These are phyloP conservation scores for Fusarium sp. DNA, from an alignment of 2,329 filamentous ascomycete genomes.

Conservation along the genomic window DNA sequence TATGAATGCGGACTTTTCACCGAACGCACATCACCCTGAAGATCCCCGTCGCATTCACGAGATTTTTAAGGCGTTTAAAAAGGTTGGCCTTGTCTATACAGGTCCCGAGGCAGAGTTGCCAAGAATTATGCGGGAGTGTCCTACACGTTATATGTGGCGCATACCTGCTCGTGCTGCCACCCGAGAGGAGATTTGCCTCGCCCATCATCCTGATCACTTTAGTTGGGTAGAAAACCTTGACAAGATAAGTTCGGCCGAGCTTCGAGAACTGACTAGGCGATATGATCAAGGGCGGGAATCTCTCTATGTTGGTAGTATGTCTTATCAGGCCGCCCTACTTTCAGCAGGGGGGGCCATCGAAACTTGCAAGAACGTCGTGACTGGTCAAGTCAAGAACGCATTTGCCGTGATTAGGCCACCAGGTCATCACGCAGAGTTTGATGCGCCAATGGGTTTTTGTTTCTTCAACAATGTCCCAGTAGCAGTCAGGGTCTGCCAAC, in stretches of 20 bases:
- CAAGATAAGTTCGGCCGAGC: slow-evolving; percentile 68
- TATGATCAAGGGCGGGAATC: slow-evolving; percentile 77
- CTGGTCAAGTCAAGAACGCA: slow-evolving; percentile 87
- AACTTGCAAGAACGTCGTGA: slow-evolving; percentile 90
- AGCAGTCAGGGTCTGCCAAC: slow-evolving; percentile 87
- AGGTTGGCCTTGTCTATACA: slow-evolving; percentile 79
- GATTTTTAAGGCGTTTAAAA: slow-evolving; percentile 90
- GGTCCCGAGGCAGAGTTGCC: slow-evolving; percentile 67
- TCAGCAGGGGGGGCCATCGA: slow-evolving; percentile 95
- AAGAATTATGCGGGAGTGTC: slow-evolving; percentile 63
- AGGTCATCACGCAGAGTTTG: slow-evolving; percentile 91
- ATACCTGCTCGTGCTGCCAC: slow-evolving; percentile 84
- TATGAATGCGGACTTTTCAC: slow-evolving; percentile 81
- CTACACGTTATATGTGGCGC: slow-evolving; percentile 75
- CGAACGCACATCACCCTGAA: slow-evolving; percentile 88
- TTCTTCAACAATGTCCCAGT: slow-evolving; percentile 98
- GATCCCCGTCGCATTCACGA: slow-evolving; percentile 92
- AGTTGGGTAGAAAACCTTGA: slow-evolving; percentile 76
- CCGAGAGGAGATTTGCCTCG: slow-evolving; percentile 80
- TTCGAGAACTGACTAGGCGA: slow-evolving; percentile 73
- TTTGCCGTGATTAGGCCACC: slow-evolving; percentile 96
- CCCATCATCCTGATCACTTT: slow-evolving; percentile 83
- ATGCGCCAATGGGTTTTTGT: slow-evolving; percentile 92
- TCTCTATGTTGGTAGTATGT: slow-evolving; percentile 85
- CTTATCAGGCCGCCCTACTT: slow-evolving; percentile 82